Conservation (phyloP, 2,329 filamentous ascomycete species). For the Sarocladium brachiariae region DNA sequence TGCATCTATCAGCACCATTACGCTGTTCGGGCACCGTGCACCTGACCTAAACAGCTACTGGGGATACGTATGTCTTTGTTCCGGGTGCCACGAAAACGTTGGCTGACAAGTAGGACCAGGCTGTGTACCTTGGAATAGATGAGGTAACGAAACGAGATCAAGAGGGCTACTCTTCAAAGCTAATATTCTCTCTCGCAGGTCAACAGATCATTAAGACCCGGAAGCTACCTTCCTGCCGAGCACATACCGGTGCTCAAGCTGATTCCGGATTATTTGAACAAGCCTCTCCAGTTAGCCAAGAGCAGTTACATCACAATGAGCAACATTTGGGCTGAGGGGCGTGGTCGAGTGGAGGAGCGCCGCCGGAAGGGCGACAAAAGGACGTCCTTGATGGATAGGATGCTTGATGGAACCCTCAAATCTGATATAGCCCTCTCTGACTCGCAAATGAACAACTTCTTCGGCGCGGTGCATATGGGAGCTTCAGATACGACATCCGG, state of each 20-base stretch:
- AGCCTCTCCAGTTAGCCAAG: neutral
- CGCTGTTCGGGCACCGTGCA: neutral
- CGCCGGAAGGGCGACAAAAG: neutral
- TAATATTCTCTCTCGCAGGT: neutral
- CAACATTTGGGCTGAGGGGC: neutral
- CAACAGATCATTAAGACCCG: neutral
- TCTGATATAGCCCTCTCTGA: neutral
- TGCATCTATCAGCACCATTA: neutral
- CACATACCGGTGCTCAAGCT: neutral
- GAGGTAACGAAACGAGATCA: no score
- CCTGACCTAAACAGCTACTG: neutral
- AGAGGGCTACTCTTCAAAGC: no score
- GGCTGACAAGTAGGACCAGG: no score
- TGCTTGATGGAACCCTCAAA: neutral
- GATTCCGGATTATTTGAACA: neutral
- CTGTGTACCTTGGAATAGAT: no score
- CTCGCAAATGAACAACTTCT: slow-evolving; percentile 5
- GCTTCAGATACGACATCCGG: neutral
- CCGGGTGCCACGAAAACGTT: no score
- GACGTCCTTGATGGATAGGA: neutral
- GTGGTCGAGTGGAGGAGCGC: neutral
- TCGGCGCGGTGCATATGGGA: neutral
- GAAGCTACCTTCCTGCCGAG: neutral
- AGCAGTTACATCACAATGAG: neutral
- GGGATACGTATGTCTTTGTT: neutral